phyloP scores from a whole-genome alignment of 2,329 filamentous ascomycete species.

The Penicillium aurantiogriseum region DNA sequence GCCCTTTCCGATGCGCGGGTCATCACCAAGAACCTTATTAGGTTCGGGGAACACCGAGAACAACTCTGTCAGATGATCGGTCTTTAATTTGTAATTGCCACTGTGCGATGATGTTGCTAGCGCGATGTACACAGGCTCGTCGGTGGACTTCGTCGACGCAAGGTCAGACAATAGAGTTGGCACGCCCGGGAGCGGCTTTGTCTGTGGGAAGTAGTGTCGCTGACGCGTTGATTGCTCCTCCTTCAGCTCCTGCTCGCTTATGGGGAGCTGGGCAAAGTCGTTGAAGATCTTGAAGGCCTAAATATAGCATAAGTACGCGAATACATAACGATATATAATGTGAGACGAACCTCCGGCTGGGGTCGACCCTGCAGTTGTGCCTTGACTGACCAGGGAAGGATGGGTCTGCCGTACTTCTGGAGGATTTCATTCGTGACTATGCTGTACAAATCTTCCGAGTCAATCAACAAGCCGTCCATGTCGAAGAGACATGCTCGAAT shows the following conservation, averaged over 20 bases:
- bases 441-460: slow-evolving; percentile 90
- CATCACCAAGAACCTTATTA: slow-evolving; percentile 82
- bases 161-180: slow-evolving; percentile 58
- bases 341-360: slow-evolving; percentile 48
- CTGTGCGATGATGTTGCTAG: slow-evolving; percentile 77
- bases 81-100: slow-evolving; percentile 76
- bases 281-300: slow-evolving; percentile 64
- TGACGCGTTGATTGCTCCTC: slow-evolving; percentile 63
- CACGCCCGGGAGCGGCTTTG: slow-evolving; percentile 78
- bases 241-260: slow-evolving; percentile 67
- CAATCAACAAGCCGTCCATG: slow-evolving; percentile 95
- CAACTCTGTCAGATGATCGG: slow-evolving; percentile 52
- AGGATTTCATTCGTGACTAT: slow-evolving; percentile 79
- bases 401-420: slow-evolving; percentile 67
- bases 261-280: slow-evolving; percentile 82
- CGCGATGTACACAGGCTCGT: slow-evolving; percentile 68
- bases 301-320: slow-evolving; percentile 1
- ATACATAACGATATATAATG: not conserved
- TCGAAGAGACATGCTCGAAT: slow-evolving; percentile 94
- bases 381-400: slow-evolving; percentile 91
- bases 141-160: slow-evolving; percentile 33
- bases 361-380: slow-evolving; percentile 75
- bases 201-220: slow-evolving; percentile 66
- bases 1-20: slow-evolving; percentile 70
- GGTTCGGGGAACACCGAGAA: slow-evolving; percentile 62